Evolutionary conservation across 208 protist genomes (phyloP).

Genomic region (Jaenimonas drosophilae): DNA sequence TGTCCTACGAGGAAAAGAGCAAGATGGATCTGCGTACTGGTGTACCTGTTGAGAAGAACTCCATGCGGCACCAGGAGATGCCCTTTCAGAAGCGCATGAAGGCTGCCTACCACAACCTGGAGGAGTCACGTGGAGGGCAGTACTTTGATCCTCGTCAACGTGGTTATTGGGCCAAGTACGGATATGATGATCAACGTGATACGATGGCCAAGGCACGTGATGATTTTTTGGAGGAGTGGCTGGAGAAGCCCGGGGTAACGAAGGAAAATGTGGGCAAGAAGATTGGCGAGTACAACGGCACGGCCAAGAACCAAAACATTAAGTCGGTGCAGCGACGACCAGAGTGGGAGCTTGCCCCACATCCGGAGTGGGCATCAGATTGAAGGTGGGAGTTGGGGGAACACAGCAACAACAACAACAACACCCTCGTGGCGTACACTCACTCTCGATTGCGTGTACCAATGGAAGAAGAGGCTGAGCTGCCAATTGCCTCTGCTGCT

Average conservation of each 20-base stretch:
- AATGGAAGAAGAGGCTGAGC: no score
- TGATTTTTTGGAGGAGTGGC: slow-evolving; percentile 78
- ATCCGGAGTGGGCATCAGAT: slow-evolving; percentile 12
- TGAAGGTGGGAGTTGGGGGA: not conserved
- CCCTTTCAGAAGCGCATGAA: slow-evolving; percentile 81
- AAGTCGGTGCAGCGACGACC: slow-evolving; percentile 68
- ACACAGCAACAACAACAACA: no score
- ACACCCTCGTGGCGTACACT: no score
- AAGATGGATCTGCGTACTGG: slow-evolving; percentile 67
- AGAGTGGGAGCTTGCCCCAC: slow-evolving; percentile 81
- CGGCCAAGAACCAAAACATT: slow-evolving; percentile 65
- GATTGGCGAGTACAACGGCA: slow-evolving; percentile 86
- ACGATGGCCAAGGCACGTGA: slow-evolving; percentile 72
- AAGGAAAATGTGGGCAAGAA: slow-evolving; percentile 80
- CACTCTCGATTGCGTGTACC: no score
- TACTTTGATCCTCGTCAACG: slow-evolving; percentile 64
- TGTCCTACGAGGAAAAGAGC: slow-evolving; percentile 84
- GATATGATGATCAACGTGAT: slow-evolving; percentile 79
- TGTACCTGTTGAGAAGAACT: slow-evolving; percentile 80
- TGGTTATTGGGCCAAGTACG: slow-evolving; percentile 76
- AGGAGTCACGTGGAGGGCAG: slow-evolving; percentile 44
- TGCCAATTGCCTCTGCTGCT: no score
- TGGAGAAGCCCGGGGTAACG: slow-evolving; percentile 81
- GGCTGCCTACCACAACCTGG: slow-evolving; percentile 70
- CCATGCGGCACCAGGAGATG: slow-evolving; percentile 82